phyloP scores from a whole-genome alignment of 768 basidiomycete genomes.

The Macrolepiota fuliginosa region DNA sequence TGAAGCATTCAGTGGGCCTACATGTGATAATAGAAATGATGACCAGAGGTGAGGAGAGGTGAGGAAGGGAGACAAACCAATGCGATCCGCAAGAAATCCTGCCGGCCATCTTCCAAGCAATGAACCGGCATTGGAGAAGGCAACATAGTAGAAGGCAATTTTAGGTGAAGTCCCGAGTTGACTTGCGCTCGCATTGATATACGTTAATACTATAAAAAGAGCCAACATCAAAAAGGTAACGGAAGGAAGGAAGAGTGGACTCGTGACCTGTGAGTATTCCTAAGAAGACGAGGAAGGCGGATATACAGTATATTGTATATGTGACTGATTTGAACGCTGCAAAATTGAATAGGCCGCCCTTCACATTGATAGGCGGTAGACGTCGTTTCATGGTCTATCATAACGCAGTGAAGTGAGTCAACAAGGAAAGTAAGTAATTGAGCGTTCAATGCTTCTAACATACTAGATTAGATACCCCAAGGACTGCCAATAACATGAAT shows the following conservation, averaged over 20 bases:
- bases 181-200: slow-evolving; percentile 57
- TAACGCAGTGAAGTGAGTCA: background rate
- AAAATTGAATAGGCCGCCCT: slow-evolving; percentile 61
- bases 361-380: slow-evolving; percentile 48
- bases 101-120: slow-evolving; percentile 56
- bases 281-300: slow-evolving; percentile 56
- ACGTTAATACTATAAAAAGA: slow-evolving; percentile 54
- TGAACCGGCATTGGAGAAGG: slow-evolving; percentile 67
- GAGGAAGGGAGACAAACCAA: slow-evolving; percentile 36
- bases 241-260: background rate
- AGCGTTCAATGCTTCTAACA: background rate
- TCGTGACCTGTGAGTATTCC: slow-evolving; percentile 64
- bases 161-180: slow-evolving; percentile 43
- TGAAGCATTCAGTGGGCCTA: slow-evolving; percentile 70
- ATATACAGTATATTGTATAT: slow-evolving; percentile 57
- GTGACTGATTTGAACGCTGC: slow-evolving; percentile 47
- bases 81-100: slow-evolving; percentile 51
- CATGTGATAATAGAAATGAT: background rate
- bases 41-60: background rate
- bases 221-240: background rate
- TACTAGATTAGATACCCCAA: slow-evolving; percentile 49
- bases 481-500: slow-evolving; percentile 51
- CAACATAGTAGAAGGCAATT: slow-evolving; percentile 62
- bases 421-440: background rate
- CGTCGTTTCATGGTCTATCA: slow-evolving; percentile 44